These are phyloP conservation scores for Ophioceras dolichostomum DNA, from an alignment of 2,329 filamentous ascomycete genomes.

Conservation along the genomic window DNA sequence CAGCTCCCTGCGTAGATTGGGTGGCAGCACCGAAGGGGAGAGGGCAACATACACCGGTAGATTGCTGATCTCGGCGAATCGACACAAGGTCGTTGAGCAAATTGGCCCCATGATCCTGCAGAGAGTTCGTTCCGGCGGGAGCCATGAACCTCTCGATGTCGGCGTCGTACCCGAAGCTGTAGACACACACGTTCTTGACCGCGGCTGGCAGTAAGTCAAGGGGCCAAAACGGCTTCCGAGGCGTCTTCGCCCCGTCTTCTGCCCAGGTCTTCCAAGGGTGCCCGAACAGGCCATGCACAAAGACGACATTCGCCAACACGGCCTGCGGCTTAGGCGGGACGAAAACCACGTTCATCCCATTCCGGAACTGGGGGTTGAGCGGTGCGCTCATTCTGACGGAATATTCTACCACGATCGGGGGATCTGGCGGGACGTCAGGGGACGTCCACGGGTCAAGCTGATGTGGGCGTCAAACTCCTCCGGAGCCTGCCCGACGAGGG, in stretches of 20 bases:
- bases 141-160: background rate
- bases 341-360: background rate
- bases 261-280: background rate
- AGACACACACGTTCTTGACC: background rate
- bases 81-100: background rate
- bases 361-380: background rate
- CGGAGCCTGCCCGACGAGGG: no score
- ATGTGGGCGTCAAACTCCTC: no score
- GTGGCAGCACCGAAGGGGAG: no score
- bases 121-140: background rate
- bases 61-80: no score
- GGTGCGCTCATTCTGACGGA: background rate
- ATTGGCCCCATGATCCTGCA: background rate
- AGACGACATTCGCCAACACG: background rate
- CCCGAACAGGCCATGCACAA: background rate
- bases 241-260: background rate
- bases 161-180: background rate
- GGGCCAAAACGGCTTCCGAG: background rate
- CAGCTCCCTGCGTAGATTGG: no score
- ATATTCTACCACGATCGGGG: no score
- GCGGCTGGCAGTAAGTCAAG: background rate
- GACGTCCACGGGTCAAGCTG: no score
- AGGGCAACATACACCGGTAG: no score
- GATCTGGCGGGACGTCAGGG: no score
- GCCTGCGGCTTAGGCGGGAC: background rate